Evolutionary conservation across 306 rosid species (phyloP), one percentile per base, ranked within the genome.

Genomic region (Lathyrus oleraceus): DNA sequence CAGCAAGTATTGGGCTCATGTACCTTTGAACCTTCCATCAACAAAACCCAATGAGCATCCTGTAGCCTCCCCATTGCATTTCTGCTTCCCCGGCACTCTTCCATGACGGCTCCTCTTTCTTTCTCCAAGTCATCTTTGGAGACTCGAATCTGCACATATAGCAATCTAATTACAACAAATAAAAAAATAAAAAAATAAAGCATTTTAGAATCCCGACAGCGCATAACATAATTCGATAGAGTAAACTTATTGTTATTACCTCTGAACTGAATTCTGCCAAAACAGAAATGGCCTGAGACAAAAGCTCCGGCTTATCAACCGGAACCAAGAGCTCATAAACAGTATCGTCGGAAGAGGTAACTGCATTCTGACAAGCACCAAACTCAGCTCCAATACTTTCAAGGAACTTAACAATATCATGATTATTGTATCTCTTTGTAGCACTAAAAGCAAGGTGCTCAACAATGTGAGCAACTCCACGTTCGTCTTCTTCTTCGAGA

Each of bases 381-480:
- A 94, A 94, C 74, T 90, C 98, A 0, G 98, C 97, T 19, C 98
- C 98, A 14, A 90, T 83, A 30, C 97, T 93, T 70, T 93, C 98
- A 39, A 93, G 98, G 56, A 93, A 90, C 43, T 86, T 90, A 72
- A 93, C 70, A 15, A 93, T 90, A 65, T 93, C 98, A 66, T 90
- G 97, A 67, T 94, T 88, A 59, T 90, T 88, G 79, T 93, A 93
- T 42, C 76, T 85, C 84, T 58, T 61, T 2, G 97, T 90, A 66
- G 98, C 98, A 76, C 97, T 93, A 69, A 93, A 93, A 62, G 98
- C 95, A 73, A 93, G 98, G 65, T 93, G 98, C 87, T 93, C 98
- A 52, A 93, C 89, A 69, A 93, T 84, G 86, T 93, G 98, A 65
- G 97, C 97, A 76, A 93, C 94, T 76, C 98, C 98, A 10, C 98